Conservation (phyloP, 2,329 filamentous ascomycete genomes). For the Triangularia verruculosa region DNA sequence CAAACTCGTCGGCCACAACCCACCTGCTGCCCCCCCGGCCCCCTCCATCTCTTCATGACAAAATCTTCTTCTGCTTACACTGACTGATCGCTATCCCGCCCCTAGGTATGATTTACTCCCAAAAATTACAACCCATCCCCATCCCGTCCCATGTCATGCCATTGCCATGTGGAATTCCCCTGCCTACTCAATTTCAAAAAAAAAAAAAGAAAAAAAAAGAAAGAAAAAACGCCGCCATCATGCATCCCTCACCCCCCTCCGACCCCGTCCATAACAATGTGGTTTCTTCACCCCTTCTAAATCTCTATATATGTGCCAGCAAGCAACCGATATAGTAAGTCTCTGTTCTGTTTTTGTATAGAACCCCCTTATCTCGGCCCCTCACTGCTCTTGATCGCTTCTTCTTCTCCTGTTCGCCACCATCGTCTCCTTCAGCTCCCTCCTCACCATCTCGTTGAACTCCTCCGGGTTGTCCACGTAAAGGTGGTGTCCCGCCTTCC, state of each 20-base stretch:
- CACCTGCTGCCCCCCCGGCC: background rate
- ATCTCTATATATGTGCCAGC: no score
- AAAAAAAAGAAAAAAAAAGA: no score
- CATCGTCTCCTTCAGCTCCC: slow-evolving; percentile 53
- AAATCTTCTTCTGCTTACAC: background rate
- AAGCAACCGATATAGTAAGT: no score
- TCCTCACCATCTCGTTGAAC: slow-evolving; percentile 52
- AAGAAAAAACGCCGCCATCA: background rate
- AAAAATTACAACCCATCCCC: background rate
- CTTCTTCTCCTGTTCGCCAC: slow-evolving; percentile 2
- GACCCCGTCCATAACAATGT: background rate
- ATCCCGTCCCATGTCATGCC: no score
- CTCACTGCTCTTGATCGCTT: background rate
- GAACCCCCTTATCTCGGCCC: background rate
- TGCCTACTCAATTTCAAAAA: no score
- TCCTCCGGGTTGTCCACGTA: slow-evolving; percentile 59
- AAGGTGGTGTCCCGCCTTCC: slow-evolving; percentile 56
- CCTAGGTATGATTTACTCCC: background rate
- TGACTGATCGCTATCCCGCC: background rate
- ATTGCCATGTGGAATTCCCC: background rate
- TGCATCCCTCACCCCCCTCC: background rate
- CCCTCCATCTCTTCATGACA: background rate
- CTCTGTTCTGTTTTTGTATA: background rate
- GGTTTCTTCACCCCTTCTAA: no score
- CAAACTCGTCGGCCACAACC: background rate